Evolutionary conservation across 1,139 yeast genomes (phyloP).

Genomic region (Kodamaea sp.): DNA sequence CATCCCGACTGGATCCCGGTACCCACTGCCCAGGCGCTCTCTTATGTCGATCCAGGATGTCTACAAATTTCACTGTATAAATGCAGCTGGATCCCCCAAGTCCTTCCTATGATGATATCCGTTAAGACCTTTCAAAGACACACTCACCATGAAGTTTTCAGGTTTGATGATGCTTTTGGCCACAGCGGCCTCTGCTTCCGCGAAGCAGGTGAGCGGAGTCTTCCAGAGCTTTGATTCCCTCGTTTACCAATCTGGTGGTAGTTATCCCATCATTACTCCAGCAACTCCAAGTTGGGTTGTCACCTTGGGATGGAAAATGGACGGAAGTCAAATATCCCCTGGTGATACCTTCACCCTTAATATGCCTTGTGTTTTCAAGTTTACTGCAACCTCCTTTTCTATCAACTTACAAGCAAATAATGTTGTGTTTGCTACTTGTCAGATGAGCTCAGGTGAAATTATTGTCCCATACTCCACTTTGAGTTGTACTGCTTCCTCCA

Average conservation of each 20-base stretch:
- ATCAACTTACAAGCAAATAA: slow-evolving; percentile 20
- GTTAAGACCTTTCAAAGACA: too few species aligned
- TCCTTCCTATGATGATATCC: too few species aligned
- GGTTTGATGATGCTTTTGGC: too few species aligned
- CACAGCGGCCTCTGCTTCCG: not conserved
- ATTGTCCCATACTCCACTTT: slow-evolving; percentile 25
- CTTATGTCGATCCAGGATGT: too few species aligned
- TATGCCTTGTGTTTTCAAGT: slow-evolving; percentile 34
- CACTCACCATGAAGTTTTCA: not conserved
- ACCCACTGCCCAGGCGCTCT: too few species aligned
- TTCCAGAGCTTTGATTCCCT: slow-evolving; percentile 20
- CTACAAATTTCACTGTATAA: too few species aligned
- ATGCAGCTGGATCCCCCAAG: too few species aligned
- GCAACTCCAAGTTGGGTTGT: slow-evolving; percentile 27
- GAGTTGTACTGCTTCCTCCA: slow-evolving; percentile 23
- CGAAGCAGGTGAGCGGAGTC: slow-evolving; percentile 13
- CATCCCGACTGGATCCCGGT: too few species aligned
- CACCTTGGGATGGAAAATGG: slow-evolving; percentile 26
- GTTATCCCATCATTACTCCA: slow-evolving; percentile 7
- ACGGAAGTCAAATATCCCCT: slow-evolving; percentile 19
- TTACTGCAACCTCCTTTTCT: slow-evolving; percentile 20
- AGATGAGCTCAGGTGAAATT: slow-evolving; percentile 23
- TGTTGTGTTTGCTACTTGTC: slow-evolving; percentile 29
- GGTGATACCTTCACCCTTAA: slow-evolving; percentile 36
- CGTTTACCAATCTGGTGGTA: slow-evolving; percentile 12